phyloP scores from a whole-genome alignment of 768 basidiomycete genomes.

The Tephrocybe rancida region DNA sequence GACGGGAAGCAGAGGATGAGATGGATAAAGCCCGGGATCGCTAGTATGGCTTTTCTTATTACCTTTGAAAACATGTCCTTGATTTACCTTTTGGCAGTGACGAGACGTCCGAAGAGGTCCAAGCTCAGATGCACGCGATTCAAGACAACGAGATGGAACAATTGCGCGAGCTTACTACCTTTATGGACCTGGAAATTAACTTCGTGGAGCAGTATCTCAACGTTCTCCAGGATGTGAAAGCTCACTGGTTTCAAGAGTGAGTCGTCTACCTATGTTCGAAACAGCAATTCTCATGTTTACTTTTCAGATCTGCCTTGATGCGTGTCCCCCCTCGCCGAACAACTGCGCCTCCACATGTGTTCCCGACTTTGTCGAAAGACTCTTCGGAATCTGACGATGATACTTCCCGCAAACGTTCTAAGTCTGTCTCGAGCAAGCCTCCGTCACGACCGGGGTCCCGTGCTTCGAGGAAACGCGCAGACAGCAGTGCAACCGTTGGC shows the following conservation, averaged over 20 bases:
- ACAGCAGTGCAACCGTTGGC: conserved; percentile 49
- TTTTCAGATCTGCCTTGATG: conserved; percentile 6
- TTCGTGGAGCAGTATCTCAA: conserved; percentile 75
- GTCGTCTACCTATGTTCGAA: not conserved
- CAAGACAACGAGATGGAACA: conserved; percentile 80
- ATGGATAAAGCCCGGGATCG: conserved; percentile 68
- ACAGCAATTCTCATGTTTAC: not conserved
- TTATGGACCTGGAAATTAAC: conserved; percentile 75
- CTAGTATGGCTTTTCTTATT: conserved; percentile 54
- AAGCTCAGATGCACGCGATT: conserved; percentile 75
- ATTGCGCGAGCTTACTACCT: conserved; percentile 65
- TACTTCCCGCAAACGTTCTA: conserved; percentile 28
- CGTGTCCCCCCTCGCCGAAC: conserved; percentile 15
- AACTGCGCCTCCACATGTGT: conserved; percentile 15
- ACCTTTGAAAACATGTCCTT: not conserved
- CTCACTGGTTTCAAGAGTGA: conserved; percentile 69
- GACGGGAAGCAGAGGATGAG: conserved; percentile 80
- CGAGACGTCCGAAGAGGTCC: conserved; percentile 84
- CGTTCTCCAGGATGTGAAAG: conserved; percentile 70
- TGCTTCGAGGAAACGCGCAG: conserved; percentile 66
- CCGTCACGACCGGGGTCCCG: conserved; percentile 58
- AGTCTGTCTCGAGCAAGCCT: conserved; percentile 42
- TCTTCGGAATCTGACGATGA: conserved; percentile 38
- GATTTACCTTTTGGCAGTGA: conserved; percentile 51
- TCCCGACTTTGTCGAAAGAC: conserved; percentile 14